These are phyloP conservation scores for Ceratocystis ficicola DNA, from an alignment of 2,329 filamentous ascomycete genomes.

Conservation along the genomic window DNA sequence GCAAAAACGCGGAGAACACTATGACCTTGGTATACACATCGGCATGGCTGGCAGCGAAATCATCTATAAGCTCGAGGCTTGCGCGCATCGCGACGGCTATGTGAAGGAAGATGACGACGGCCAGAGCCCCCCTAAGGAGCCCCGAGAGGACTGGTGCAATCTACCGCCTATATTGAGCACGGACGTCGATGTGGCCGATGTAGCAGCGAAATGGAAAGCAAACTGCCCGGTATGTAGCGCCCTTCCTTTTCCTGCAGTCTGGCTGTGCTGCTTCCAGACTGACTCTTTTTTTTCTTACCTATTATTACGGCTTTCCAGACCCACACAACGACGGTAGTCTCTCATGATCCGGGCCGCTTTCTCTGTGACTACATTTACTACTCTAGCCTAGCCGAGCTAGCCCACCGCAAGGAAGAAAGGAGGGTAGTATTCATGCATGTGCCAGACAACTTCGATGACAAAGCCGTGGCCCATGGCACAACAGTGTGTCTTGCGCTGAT, in stretches of 20 bases:
- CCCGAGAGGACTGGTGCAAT: constrained; percentile 39
- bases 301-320: constrained; percentile 26
- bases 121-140: constrained; percentile 41
- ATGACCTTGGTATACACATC: constrained; percentile 63
- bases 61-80: constrained; percentile 58
- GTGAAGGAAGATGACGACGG: constrained; percentile 57
- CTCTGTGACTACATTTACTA: constrained; percentile 72
- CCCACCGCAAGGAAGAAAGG: constrained; percentile 35
- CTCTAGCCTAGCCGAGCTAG: constrained; percentile 49
- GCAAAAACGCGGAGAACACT: constrained; percentile 28
- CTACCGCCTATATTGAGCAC: constrained; percentile 45
- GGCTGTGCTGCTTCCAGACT: not conserved
- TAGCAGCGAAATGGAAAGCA: constrained; percentile 44
- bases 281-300: not conserved
- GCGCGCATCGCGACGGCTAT: constrained; percentile 62
- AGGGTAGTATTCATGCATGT: constrained; percentile 62
- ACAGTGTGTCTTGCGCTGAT: constrained; percentile 44
- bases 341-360: constrained; percentile 58
- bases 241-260: not conserved
- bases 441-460: constrained; percentile 45
- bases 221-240: constrained; percentile 24
- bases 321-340: constrained; percentile 43
- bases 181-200: constrained; percentile 45
- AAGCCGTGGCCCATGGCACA: constrained; percentile 38
- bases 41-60: constrained; percentile 59